Base-by-base conservation (phyloP, 306 rosid genomes). In the Castanea mollissima region DNA sequence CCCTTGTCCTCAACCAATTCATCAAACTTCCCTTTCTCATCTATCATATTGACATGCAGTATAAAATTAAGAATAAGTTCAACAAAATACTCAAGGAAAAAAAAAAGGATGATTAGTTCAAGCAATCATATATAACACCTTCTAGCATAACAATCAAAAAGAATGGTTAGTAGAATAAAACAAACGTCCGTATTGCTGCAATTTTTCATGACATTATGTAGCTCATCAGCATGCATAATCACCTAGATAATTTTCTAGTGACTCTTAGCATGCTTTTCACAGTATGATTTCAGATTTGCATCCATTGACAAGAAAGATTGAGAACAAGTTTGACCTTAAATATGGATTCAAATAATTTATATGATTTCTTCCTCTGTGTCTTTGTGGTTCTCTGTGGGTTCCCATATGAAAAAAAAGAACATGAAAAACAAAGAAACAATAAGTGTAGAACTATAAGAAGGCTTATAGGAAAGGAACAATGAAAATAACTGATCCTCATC, bases 1-100 rank as follows among this genome's bases (percentile, higher is more conserved):
- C 92, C 97, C 79, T 95, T 90, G 82, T 95, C 99, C 74, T 95
- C 98, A 73, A 95, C 79, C 87, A 95, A 75, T 83, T 92, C 99
- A 54, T 95, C 99, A 67, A 91, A 95, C 80, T 91, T 95, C 69
- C 93, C 99, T 56, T 95, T 95, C 72, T 93, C 98, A 83, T 95
- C 99, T 95, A 85, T 41, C 73, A 74, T 4, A 67, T 18, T 35
- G 52, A 35, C 19, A 88, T 73, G 5, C 77, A 82, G 56, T 73
- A 83, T 35, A 9, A 70, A 74, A 55, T 19, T 55, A 15, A 63
- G 9, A 68, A 6, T 23, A 19, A 52, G 16, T 3, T 60, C 52
- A 74, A 60, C 19, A 35, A 73, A 79, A 73, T 64, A 64, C 46
- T 10, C 16, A 21, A 38, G 16, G 2, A 0, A 13, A 3, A 19